phyloP scores from a whole-genome alignment of 2,329 filamentous ascomycete species.

The Mariannaea sp. region DNA sequence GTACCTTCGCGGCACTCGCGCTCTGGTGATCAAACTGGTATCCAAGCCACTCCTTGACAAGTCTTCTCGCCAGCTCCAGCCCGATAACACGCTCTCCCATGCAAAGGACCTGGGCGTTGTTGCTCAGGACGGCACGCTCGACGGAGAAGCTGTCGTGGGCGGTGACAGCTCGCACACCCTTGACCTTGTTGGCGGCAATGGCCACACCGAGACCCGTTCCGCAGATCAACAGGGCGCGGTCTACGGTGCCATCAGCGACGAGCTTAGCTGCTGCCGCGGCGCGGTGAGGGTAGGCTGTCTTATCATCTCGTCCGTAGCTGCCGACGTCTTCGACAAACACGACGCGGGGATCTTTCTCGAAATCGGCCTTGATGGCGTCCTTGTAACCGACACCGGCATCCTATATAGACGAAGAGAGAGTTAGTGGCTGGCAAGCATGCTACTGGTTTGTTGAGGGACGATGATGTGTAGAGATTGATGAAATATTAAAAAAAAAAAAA shows the following conservation, averaged over 20 bases:
- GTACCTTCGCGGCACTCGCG: conserved; percentile 52
- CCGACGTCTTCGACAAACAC: conserved; percentile 68
- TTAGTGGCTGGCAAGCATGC: background rate
- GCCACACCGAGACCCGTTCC: conserved; percentile 87
- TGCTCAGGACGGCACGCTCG: conserved; percentile 79
- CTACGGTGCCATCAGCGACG: conserved; percentile 66
- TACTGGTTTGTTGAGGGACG: background rate
- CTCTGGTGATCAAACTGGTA: conserved; percentile 73
- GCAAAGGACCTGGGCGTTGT: conserved; percentile 86
- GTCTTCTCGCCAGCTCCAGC: conserved; percentile 74
- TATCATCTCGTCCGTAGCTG: conserved; percentile 67
- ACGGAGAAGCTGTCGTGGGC: conserved; percentile 87
- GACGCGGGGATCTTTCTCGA: conserved; percentile 70
- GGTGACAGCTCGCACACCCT: conserved; percentile 83
- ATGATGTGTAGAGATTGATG: background rate
- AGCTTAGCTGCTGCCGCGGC: conserved; percentile 73
- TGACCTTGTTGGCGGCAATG: conserved; percentile 87
- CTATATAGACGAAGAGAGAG: conserved; percentile 35
- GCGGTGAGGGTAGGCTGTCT: conserved; percentile 80
- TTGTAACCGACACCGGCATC: conserved; percentile 82
- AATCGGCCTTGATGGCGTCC: conserved; percentile 73
- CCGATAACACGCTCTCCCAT: conserved; percentile 85
- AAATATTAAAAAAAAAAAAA: background rate
- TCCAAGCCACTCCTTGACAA: conserved; percentile 83
- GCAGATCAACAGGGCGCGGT: conserved; percentile 82